These are phyloP conservation scores for Geotrichum siamense DNA, from an alignment of 1,139 yeast species.

Conservation along the genomic window DNA sequence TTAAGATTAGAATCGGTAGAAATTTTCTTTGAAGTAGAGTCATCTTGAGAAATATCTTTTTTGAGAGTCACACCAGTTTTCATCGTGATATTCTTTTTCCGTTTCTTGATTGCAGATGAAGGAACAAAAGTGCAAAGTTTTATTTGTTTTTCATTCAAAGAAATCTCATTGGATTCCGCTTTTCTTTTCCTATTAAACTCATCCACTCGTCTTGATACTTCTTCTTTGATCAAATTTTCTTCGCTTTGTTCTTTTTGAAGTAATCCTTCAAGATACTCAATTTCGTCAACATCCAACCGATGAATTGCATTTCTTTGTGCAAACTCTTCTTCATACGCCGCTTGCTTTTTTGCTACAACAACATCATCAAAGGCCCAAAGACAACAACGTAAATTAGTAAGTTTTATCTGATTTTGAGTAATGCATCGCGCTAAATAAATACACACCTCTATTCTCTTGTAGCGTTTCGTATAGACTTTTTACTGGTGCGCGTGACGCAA, in stretches of 20 bases:
- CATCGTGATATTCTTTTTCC: constrained; percentile 4
- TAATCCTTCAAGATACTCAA: constrained; percentile 23
- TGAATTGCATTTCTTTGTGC: constrained; percentile 23
- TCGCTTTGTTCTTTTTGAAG: constrained; percentile 19
- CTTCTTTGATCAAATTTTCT: constrained; percentile 17
- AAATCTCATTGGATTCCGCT: constrained; percentile 8
- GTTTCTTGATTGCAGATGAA: constrained; percentile 5
- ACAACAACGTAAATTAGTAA: too few relatives aligned
- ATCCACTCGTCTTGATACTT: constrained; percentile 18
- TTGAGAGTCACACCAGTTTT: constrained; percentile 2
- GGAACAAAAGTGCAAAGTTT: constrained; percentile 8
- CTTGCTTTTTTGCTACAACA: constrained; percentile 21
- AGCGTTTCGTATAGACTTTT: constrained; percentile 23
- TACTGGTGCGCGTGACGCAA: constrained; percentile 6
- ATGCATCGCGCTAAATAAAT: too few relatives aligned
- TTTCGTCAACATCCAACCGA: constrained; percentile 25
- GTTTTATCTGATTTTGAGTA: too few relatives aligned
- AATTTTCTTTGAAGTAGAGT: too few relatives aligned
- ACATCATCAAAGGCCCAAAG: too few relatives aligned
- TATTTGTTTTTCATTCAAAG: constrained; percentile 4
- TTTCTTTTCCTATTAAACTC: constrained; percentile 17
- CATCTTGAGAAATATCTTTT: not conserved
- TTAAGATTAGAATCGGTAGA: too few relatives aligned
- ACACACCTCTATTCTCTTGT: constrained; percentile 23
- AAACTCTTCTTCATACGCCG: constrained; percentile 22